Evolutionary conservation across 345 rosid genomes (phyloP), one percentile per base, ranked within the genome.

Genomic region (Euphorbia pulcherrima): DNA sequence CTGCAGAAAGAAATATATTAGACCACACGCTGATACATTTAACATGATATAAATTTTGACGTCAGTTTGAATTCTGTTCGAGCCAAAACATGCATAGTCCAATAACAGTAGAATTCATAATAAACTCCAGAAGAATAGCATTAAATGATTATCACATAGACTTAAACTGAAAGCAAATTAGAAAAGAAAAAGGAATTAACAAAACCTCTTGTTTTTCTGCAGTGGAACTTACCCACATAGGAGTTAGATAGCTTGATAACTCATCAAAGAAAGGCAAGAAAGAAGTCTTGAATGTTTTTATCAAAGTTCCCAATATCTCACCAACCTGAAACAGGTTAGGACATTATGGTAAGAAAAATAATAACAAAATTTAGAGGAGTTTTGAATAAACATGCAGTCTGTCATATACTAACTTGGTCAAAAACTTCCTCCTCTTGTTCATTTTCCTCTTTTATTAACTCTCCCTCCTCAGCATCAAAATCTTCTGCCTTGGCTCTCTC

Each of bases 361-460:
- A 63, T 54, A 37, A 10, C 7, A 16, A 27, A 5, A 41, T 2
- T 8, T 8, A 44, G 16, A 33, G 2, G 3, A n/a, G 55, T 50
- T 16, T 52, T 62, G 3, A 29, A 57, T 46, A 2, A 11, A 64
- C 33, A 64, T 2, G 6, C 11, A 30, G 20, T 50, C 13, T 51
- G 44, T 53, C 53, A 55, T 48, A 73, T 54, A 81, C 92, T 78
- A 60, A 95, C 99, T 82, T 95, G 99, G 74, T 95, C 99, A 80
- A 95, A 92, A 74, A 95, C 96, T 78, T 95, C 99, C 78, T 95
- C 99, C 83, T 95, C 99, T 71, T 90, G 97, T 73, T 92, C 99
- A 84, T 95, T 95, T 80, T 92, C 99, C 84, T 95, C 99, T 83
- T 82, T 90, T 62, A 95, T 87, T 86, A 95, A 83, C 81, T 95